Base-by-base conservation (phyloP, 225 moss, liverwort and hornwort genomes). In the Asterella californica region DNA sequence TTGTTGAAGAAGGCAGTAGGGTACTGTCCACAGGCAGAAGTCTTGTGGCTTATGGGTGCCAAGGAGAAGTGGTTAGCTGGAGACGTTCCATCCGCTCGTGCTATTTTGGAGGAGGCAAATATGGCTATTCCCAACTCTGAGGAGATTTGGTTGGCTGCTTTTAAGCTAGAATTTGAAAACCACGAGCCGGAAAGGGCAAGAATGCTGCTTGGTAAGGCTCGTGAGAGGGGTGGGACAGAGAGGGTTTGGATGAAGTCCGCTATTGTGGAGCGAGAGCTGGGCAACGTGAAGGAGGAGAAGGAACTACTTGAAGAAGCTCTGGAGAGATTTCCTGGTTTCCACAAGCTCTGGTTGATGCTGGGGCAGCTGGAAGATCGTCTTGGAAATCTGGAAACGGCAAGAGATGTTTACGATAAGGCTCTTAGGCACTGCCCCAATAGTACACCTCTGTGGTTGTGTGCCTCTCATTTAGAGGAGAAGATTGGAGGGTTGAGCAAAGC, bases 231-330 rank as follows among this genome's bases (percentile, higher is more conserved):
- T 68, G 96, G 96, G 53, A 97, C 97, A 1, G 97, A 94, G 83
- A 89, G 97, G 52, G 97, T 97, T 49, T 97, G 97, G 97, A 97
- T 97, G 97, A 97, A 97, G 70, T 97, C 97, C 1, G 94, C 92
- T 2, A 97, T 97, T 37, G 97, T 97, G 76, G 97, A 97, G 87
- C 90, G 97, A 21, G 97, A 97, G 80, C 82, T 97, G 77, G 94
- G 94, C 34, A 93, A 94, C 57, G 80, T 81, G 25, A 85, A 87
- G 63, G 92, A 92, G 80, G 96, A 94, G 83, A 92, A 73, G 79
- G 86, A 83, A 17, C 60, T 94, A 30, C 63, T 97, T 36, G 94
- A 91, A 80, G 96, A 93, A 80, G 91, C 90, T 15, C 75, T 97
- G 38, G 82, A 91, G 66, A 85, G 90, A 68, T 94, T 94, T 52